These are phyloP conservation scores for Neoscytalidium dimidiatum DNA, from an alignment of 2,329 filamentous ascomycete genomes.

Conservation along the genomic window DNA sequence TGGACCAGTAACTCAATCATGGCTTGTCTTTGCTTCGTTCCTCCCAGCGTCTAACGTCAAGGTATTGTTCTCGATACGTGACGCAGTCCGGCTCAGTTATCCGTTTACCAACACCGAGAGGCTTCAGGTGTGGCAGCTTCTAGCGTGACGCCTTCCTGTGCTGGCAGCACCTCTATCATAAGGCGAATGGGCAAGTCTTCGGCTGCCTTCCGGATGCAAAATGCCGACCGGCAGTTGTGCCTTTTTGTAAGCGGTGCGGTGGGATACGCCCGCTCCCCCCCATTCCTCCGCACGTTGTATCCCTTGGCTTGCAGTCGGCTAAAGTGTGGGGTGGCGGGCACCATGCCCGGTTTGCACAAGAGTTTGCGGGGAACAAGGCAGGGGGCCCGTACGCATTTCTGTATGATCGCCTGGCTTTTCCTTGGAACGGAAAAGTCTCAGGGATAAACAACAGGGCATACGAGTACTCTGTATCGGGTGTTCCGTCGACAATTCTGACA, in stretches of 20 bases:
- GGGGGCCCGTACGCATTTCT: not conserved
- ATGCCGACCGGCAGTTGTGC: conserved; percentile 11
- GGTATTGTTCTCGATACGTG: not conserved
- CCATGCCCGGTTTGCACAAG: not conserved
- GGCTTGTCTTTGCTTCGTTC: not conserved
- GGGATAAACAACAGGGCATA: not conserved
- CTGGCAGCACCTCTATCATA: not conserved
- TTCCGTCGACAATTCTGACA: not conserved
- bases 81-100: not conserved
- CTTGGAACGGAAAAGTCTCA: not conserved
- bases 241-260: not conserved
- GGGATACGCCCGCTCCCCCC: not conserved
- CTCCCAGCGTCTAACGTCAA: not conserved
- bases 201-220: conserved; percentile 6
- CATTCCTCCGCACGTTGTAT: not conserved
- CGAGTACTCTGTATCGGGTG: not conserved
- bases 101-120: not conserved
- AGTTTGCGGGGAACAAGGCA: conserved; percentile 5
- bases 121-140: not conserved
- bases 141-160: not conserved
- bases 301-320: not conserved
- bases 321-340: conserved; percentile 13
- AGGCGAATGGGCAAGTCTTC: not conserved
- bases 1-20: conserved; percentile 6
- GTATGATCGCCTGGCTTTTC: not conserved